Percentiles rank a stretch among this genome's conserved stretches.
phyloP scores from a whole-genome alignment of 345 rosid genomes.

The Sonneratia caseolaris region DNA sequence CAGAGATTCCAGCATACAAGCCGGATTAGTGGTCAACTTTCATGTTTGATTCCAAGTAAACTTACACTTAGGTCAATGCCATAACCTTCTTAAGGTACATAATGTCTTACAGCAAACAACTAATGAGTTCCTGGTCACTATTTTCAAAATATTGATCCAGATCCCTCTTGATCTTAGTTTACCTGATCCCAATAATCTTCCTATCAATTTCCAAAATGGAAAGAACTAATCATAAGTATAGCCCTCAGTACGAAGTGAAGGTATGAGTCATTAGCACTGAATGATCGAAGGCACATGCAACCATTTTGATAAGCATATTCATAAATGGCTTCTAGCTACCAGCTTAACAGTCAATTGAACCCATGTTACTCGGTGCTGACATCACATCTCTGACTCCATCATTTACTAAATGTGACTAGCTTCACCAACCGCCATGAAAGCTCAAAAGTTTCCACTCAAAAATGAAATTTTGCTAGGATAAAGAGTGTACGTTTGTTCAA shows the following conservation, averaged over 20 bases:
- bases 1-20: not conserved
- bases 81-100: not conserved
- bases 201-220: not conserved
- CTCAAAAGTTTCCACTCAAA: not conserved
- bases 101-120: not conserved
- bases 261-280: not conserved
- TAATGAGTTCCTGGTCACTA: not conserved
- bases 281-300: not conserved
- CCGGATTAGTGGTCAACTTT: not conserved
- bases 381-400: not conserved
- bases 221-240: not conserved
- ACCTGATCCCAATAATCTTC: not conserved
- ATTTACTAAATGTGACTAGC: not conserved
- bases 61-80: not conserved
- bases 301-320: not conserved
- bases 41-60: not conserved
- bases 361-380: not conserved
- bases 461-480: not conserved
- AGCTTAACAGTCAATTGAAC: not conserved
- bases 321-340: not conserved
- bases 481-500: conserved; percentile 54
- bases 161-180: not conserved
- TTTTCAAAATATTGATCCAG: not conserved
- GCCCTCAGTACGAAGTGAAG: not conserved
- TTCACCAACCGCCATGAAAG: not conserved